Base-by-base conservation (phyloP, 306 rosid species). In the Trichosanthes truncata region DNA sequence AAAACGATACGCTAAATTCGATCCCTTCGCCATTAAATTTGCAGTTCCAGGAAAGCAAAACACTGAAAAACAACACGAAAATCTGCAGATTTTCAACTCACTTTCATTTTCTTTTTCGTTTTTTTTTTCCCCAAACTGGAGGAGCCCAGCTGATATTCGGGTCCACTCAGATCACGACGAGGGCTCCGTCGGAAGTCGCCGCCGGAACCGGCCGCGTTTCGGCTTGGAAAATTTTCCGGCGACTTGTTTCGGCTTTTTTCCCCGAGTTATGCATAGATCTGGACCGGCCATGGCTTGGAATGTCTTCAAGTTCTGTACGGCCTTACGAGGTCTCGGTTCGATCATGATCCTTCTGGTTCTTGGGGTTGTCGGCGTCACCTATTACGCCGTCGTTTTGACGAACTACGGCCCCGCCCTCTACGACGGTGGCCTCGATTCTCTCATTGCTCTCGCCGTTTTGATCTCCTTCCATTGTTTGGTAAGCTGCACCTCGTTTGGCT, bases 241-340 rank as follows among this genome's bases (percentile, higher is more conserved):
- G 41, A 9, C 3, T 18, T 12, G 17, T 74, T 51, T 74, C 25
- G 48, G 48, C 8, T 82, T 61, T 7, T 68, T n/a, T 61, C 66
- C 49, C 62, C 62, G 68, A 77, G 80, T 72, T 84, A 93, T 96
- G 98, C 97, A 96, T 88, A 96, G 99, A 96, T 96, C 98, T 91
- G 99, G 96, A 71, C 92, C 88, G 49, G 85, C 97, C 59, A 96
- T 96, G 98, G 98, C 99, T 65, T 96, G 99, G 99, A 96, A 96
- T 78, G 98, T 96, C 85, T 96, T 96, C 92, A 91, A 96, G 93
- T 96, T 96, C 86, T 96, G 99, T 78, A 91, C 97, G 55, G 99
- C 94, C 82, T 85, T 96, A 29, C 91, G 99, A 76, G 99, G 98
- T 66, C 86, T 96, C 78, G 99, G 99, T 75, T 96, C 99, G 84